Percentiles rank a stretch among this genome's conserved stretches.
phyloP scores from a whole-genome alignment of 2,329 filamentous ascomycete species.

The Xylaria sp. region DNA sequence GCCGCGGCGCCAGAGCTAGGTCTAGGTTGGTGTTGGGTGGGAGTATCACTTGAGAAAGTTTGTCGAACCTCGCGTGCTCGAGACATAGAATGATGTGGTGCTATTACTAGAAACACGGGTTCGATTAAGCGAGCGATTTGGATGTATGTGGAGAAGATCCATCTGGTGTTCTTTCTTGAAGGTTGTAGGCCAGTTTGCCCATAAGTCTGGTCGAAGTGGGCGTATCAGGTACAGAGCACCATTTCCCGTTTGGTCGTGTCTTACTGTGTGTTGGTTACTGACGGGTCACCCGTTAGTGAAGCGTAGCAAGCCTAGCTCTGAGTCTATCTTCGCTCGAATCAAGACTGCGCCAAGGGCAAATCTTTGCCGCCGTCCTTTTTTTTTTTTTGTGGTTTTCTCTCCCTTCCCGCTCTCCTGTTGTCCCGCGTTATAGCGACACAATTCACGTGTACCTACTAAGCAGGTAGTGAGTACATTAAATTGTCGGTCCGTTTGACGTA shows the following conservation, averaged over 20 bases:
- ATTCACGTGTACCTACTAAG: constrained; percentile 6
- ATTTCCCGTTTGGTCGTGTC: neutral
- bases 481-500: neutral
- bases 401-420: too few relatives aligned
- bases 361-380: neutral
- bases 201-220: too few relatives aligned
- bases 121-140: neutral
- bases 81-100: neutral
- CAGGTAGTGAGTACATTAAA: constrained; percentile 1
- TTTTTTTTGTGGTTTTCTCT: neutral
- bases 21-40: neutral
- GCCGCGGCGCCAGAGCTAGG: neutral
- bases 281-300: neutral
- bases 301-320: neutral
- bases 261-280: neutral
- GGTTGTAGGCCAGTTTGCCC: too few relatives aligned
- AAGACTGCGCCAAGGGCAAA: neutral
- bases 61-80: neutral
- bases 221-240: neutral
- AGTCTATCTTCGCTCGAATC: neutral
- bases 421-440: neutral
- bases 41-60: neutral
- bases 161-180: neutral
- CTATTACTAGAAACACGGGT: neutral
- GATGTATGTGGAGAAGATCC: neutral